Evolutionary conservation across 2,329 filamentous ascomycete species (phyloP), one percentile per base, ranked within the genome.

Genomic region (Zymoseptoria brevis): DNA sequence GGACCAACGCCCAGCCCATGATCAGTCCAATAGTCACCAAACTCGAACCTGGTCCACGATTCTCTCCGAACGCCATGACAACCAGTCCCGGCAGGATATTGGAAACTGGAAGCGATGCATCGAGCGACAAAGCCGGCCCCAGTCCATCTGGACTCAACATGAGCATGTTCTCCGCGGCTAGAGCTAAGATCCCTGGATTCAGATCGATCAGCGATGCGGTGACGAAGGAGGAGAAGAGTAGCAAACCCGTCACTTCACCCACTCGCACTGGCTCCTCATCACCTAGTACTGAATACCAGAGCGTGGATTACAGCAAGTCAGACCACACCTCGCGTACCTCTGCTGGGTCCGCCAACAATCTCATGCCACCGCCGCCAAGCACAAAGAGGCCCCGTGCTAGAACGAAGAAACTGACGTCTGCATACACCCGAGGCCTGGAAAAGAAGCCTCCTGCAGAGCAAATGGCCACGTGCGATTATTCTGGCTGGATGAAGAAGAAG

Each of bases 401-500:
- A 19, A 84, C 86, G 55, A 99, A 99, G 78, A 95, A 97, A 72
- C 87, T 90, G 59, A 99, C 94, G 0, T 96, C 92, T 69, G 94
- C 94, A 0, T 99, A 97, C 74, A 89, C 87, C 19, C 87, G 89
- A 29, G 94, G 94, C 0, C 77, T 97, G 49, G 83, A 89, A 67
- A 91, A 92, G 74, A 88, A 93, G 61, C 77, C 83, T 0, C 94
- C 94, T 0, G 80, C 85, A 57, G 90, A 96, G 71, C 91, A 93
- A 61, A 94, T 96, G 75, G 78, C 85, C 62, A 86, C 85, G 62
- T 93, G 90, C 57, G 93, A 99, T 71, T 97, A 96, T 73, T 93
- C 87, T 69, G 94, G 94, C 1, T 99, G 94, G 94, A 99, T 99
- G 94, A 97, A 94, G 80, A 99, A 99, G 81, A 92, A 95, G 75